Evolutionary conservation across 345 rosid genomes (phyloP).

Genomic region (Raphanus raphanistrum): DNA sequence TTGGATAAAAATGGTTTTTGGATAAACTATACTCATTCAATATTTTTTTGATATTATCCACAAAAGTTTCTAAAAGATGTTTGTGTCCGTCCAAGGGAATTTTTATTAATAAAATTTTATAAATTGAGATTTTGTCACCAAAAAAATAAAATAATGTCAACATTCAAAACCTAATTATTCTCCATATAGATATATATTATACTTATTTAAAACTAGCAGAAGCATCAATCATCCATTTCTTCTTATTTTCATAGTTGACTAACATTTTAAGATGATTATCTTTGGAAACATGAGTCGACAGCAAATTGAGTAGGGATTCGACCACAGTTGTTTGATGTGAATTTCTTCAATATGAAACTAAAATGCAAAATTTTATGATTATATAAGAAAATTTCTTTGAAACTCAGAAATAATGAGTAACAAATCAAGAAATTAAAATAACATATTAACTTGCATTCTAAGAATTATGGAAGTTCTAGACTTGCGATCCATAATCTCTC

Average conservation of each 20-base stretch:
- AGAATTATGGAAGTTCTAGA: neutral
- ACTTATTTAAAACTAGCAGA: neutral
- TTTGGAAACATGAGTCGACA: neutral
- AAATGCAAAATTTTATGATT: neutral
- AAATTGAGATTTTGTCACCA: neutral
- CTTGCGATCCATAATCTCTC: neutral
- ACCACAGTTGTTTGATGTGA: neutral
- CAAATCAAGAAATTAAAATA: neutral
- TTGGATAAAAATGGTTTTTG: neutral
- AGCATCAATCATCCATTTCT: neutral
- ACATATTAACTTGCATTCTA: neutral
- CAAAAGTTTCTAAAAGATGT: neutral
- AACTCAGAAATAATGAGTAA: neutral
- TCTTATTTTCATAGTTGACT: neutral
- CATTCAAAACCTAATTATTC: conserved; percentile 23
- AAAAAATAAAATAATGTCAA: conserved; percentile 3
- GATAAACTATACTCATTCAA: neutral
- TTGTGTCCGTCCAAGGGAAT: neutral
- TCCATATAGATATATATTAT: neutral
- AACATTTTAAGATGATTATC: neutral
- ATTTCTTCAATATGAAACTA: neutral
- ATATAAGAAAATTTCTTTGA: neutral
- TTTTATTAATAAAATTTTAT: neutral
- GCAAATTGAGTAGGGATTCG: neutral
- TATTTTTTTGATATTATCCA: neutral